Evolutionary conservation across 495 filamentous ascomycete genomes (phyloP), one percentile per base, ranked within the genome.

Genomic region (Penicillium verhagenii): DNA sequence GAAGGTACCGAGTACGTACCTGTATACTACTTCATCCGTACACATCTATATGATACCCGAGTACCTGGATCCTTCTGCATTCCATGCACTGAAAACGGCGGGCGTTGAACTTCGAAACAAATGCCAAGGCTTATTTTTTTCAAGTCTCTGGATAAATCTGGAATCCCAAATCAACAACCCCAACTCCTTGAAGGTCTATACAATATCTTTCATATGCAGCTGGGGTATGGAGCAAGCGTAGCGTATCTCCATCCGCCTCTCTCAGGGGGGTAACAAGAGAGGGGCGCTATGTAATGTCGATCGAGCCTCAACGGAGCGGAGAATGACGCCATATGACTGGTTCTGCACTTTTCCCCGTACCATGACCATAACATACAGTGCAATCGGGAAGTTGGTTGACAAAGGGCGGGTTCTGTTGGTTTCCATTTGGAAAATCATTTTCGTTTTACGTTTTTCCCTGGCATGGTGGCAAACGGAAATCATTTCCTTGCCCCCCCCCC

Each of bases 211-310:
- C 28, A 50, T 44, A 24, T 20, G 11, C 1, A 14, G 23, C 47
- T 52, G 47, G 24, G 33, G 50, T 56, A 56, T 53, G 54, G 53
- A 44, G 52, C 54, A 47, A n/a, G n/a, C n/a, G n/a, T n/a, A 37
- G 49, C 35, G 45, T 39, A 26, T 50, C 46, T 31, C 23, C 52
- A 51, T 52, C 53, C 50, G 38, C 49, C 47, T 3, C 57, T 63
- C 58, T 61, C 58, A 58, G 57, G 60, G 57, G 58, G 50, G n/a
- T n/a, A n/a, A n/a, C n/a, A n/a, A n/a, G n/a, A n/a, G n/a, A n/a
- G 63, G 58, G 56, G 53, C 58, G 61, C 61, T 59, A 70, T 71
- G 68, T 67, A 71, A 63, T 72, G 71, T 70, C 65, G 68, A 73
- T 73, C 67, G 61, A 70, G 68, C 60, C 66, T 61, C 62, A 62